Conservation (phyloP, 768 basidiomycete species). For the Ephemerocybe angulata region DNA sequence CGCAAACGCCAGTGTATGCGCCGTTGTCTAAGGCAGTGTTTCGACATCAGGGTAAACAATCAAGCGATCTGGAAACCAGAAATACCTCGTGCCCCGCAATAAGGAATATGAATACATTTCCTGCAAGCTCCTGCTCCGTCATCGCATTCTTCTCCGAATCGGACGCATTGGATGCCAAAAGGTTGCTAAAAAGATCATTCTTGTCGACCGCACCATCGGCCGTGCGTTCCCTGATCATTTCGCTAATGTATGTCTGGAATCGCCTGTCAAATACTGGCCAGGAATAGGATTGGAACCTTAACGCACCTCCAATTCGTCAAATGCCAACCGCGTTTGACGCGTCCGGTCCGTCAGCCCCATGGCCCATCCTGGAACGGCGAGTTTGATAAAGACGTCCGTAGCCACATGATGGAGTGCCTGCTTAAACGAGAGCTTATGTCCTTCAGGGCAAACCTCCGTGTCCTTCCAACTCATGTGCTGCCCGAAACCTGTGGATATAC, state of each 20-base stretch:
- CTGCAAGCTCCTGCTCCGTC: constrained; percentile 42
- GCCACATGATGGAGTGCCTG: constrained; percentile 44
- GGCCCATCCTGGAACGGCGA: constrained; percentile 38
- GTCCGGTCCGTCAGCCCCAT: constrained; percentile 33
- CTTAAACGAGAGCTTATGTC: constrained; percentile 48
- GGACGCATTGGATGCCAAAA: constrained; percentile 47
- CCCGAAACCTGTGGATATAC: constrained; percentile 45
- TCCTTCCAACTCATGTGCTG: constrained; percentile 47
- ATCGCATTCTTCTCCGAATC: constrained; percentile 32
- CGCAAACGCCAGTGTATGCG: constrained; percentile 31
- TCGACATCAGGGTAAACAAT: background rate
- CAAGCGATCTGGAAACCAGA: background rate
- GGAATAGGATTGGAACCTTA: background rate
- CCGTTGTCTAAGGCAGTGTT: constrained; percentile 24
- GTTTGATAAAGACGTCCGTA: constrained; percentile 31
- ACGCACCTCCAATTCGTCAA: constrained; percentile 41
- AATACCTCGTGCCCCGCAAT: constrained; percentile 59
- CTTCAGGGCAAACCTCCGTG: constrained; percentile 31
- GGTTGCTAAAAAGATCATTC: constrained; percentile 50
- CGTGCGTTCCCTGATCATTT: constrained; percentile 50
- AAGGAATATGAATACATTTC: constrained; percentile 51
- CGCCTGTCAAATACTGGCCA: too few relatives aligned
- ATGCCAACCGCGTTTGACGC: constrained; percentile 31
- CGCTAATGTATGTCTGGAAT: constrained; percentile 38
- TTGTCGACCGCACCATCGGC: constrained; percentile 34